Base-by-base conservation (phyloP, 1,139 yeast species). In the Suhomyces atakaporum region DNA sequence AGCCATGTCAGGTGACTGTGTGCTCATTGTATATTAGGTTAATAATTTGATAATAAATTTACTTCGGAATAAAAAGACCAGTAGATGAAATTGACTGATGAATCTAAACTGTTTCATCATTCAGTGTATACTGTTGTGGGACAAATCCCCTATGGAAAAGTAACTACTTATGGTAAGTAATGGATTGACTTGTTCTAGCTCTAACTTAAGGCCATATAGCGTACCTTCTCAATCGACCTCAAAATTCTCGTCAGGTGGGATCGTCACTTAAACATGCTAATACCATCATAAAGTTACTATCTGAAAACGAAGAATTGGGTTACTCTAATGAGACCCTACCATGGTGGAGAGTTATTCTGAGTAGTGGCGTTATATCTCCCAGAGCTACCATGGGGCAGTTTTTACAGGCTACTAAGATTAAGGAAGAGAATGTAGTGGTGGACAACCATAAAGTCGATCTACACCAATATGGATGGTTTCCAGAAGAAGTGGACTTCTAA, bases 341-440 rank as follows among this genome's bases (percentile, higher is more conserved):
- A 1, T 85, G 95, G 95, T 84, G 92, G 90, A 62, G 95, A 35
- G 86, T 85, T 2, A 62, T 85, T 13, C 73, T 75, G 31, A 66
- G 84, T 12, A 62, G 75, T 13, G 94, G 94, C 0, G 65, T 62
- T 21, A 79, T 85, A 2, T 75, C 89, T 2, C 73, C 75, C 1
- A 60, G 88, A 19, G 77, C 64, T 1, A 55, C 63, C 23, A 49
- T 62, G 16, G 72, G 77, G n/a, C 73, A 71, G 28, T 51, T 58
- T 19, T 50, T 52, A 12, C 94, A 84, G 51, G 70, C 73, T 3
- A 60, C 62, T 5, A 52, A 55, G 35, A 56, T 84, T n/a, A 41
- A 58, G 9, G 52, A 45, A 0, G 90, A 84, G 56, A 77, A 76
- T 0, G 68, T 81, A 4, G 80, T 77, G 1, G 56, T 53, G 53